These are phyloP conservation scores for Papilionanthe hybrid DNA, from an alignment of 116 monocot species.

Conservation along the genomic window DNA sequence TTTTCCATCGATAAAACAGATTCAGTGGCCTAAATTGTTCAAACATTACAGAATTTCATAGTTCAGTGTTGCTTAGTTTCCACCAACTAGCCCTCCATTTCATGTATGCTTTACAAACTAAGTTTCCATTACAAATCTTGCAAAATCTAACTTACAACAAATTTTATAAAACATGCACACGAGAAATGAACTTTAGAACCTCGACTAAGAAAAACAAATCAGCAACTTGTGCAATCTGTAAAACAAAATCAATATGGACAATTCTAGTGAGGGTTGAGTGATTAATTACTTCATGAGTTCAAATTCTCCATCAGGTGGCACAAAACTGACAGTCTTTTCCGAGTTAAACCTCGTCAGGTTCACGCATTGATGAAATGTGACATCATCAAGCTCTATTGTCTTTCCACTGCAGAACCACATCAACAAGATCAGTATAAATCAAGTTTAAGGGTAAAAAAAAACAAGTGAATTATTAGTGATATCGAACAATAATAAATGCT, in stretches of 20 bases:
- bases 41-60: background rate
- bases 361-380: constrained; percentile 98
- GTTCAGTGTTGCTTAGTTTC: background rate
- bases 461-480: background rate
- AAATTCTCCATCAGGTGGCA: constrained; percentile 99
- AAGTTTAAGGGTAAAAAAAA: background rate
- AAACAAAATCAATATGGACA: background rate
- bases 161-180: background rate
- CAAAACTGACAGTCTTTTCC: constrained; percentile 98
- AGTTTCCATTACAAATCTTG: background rate
- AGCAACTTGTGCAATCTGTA: background rate
- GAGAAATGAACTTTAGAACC: background rate
- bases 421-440: constrained; percentile 3
- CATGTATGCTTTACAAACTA: background rate
- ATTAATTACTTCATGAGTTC: constrained; percentile 93
- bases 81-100: background rate
- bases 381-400: constrained; percentile 99
- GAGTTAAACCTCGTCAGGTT: constrained; percentile 99
- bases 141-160: background rate
- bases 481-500: background rate
- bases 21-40: background rate
- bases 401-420: constrained; percentile 59
- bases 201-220: background rate
- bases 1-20: background rate
- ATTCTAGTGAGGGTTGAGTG: background rate